phyloP scores from a whole-genome alignment of 768 basidiomycete species.

The Leccinum broughii region DNA sequence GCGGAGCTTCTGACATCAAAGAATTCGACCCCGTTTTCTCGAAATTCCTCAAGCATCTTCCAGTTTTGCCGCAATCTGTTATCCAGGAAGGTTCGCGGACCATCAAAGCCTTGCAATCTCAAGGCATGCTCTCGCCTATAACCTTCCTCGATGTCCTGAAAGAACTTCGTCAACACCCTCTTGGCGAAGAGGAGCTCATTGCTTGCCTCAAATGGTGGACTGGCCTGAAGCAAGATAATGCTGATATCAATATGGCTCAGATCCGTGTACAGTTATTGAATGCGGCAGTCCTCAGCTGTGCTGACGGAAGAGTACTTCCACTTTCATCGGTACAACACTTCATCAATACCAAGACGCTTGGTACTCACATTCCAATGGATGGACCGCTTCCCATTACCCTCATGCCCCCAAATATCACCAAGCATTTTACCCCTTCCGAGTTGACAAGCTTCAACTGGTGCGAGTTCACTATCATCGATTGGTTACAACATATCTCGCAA shows the following conservation, averaged over 20 bases:
- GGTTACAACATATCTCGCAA: slow-evolving; percentile 67
- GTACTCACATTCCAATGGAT: slow-evolving; percentile 44
- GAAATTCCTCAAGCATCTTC: slow-evolving; percentile 75
- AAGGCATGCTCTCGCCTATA: slow-evolving; percentile 70
- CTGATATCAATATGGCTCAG: slow-evolving; percentile 38
- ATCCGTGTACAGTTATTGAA: slow-evolving; percentile 65
- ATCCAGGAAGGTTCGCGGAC: slow-evolving; percentile 56
- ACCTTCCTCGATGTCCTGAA: slow-evolving; percentile 80
- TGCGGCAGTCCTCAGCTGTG: slow-evolving; percentile 59
- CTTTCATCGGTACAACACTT: slow-evolving; percentile 71
- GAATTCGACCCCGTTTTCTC: slow-evolving; percentile 70
- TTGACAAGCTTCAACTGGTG: slow-evolving; percentile 73
- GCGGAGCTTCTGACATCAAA: slow-evolving; percentile 31
- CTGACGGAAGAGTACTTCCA: slow-evolving; percentile 59
- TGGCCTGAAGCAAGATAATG: slow-evolving; percentile 38
- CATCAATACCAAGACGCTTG: slow-evolving; percentile 61
- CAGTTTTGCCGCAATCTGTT: slow-evolving; percentile 67
- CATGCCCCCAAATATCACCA: slow-evolving; percentile 26
- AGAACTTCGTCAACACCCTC: slow-evolving; percentile 70
- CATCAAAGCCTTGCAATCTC: slow-evolving; percentile 57
- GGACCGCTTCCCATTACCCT: slow-evolving; percentile 14
- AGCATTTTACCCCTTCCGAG: slow-evolving; percentile 51
- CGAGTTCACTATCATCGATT: slow-evolving; percentile 74
- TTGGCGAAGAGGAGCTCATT: slow-evolving; percentile 72
- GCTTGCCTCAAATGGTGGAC: slow-evolving; percentile 90